These are phyloP conservation scores for Alternaria hordeiaustralica DNA, from an alignment of 2,329 filamentous ascomycete species.

Conservation along the genomic window DNA sequence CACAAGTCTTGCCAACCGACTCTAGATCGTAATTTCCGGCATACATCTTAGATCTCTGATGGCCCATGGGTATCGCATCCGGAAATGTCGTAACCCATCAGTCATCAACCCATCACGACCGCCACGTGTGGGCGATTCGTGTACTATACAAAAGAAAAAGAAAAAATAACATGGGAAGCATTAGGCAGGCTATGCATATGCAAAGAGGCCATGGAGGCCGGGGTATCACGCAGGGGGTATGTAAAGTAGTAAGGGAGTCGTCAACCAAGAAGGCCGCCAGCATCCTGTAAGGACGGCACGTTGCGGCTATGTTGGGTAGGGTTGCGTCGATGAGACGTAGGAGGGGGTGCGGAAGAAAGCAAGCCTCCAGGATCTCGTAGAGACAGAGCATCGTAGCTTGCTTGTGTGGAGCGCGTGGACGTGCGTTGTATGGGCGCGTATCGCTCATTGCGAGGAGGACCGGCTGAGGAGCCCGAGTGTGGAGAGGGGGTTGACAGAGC, in stretches of 20 bases:
- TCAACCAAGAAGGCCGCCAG: conserved; percentile 40
- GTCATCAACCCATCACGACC: conserved; percentile 24
- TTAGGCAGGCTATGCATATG: conserved; percentile 29
- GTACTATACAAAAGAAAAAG: conserved; percentile 10
- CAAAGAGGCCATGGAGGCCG: conserved; percentile 25
- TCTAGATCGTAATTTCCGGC: not conserved
- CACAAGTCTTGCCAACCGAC: conserved; percentile 3
- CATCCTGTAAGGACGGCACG: conserved; percentile 39
- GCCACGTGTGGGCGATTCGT: conserved; percentile 29
- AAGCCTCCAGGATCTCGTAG: conserved; percentile 42
- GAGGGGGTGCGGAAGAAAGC: conserved; percentile 19
- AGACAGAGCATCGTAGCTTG: conserved; percentile 32
- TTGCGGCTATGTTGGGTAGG: conserved; percentile 31
- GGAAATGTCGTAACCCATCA: conserved; percentile 15
- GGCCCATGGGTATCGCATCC: not conserved
- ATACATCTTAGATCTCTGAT: not conserved
- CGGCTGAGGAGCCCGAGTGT: conserved; percentile 22
- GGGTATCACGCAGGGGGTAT: conserved; percentile 43
- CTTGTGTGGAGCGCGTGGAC: conserved; percentile 30
- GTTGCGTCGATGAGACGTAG: conserved; percentile 25
- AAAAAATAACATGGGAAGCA: conserved; percentile 12
- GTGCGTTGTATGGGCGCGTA: conserved; percentile 23
- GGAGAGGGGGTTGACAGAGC: conserved; percentile 17
- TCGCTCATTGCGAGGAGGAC: conserved; percentile 15
- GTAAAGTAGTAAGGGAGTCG: conserved; percentile 14